Base-by-base conservation (phyloP, 116 monocot genomes). In the Papilionanthe hybrid region DNA sequence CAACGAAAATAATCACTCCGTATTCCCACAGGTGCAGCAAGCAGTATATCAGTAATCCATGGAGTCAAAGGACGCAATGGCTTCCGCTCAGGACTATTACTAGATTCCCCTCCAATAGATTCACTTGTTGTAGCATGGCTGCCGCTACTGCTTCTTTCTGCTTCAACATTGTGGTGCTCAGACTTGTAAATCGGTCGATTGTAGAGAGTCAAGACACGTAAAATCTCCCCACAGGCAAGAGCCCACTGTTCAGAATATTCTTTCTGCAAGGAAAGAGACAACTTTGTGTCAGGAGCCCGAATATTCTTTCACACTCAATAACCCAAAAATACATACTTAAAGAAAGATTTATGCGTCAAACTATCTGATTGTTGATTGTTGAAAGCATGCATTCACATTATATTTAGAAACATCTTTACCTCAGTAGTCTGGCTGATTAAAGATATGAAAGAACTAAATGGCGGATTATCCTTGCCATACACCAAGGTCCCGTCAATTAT, bases 241-340 rank as follows among this genome's bases (percentile, higher is more conserved):
- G 93, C 94, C 98, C 98, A 94, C 49, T 99, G 94, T 79, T 99
- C 98, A 79, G 93, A 91, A 73, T 93, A 99, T 49, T 93, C 98
- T 90, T 94, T 94, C 93, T 99, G 91, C 83, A 86, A 79, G 13
- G 44, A 71, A 73, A 20, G 44, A 44, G 30, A 45, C 30, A 7
- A 71, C 32, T 73, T 43, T 73, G 43, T 22, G n/a, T 44, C n/a
- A 43, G 44, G 22, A 73, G 18, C 19, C 15, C 3, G 29, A 32
- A 5, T 15, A 32, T 71, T 17, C 18, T 32, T 32, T 32, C 32
- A 32, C 32, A 32, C 32, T 27, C 25, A 27, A 9, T 65, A 65
- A 65, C 22, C 27, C 65, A 65, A n/a, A n/a, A n/a, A 11, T 15
- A 53, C 53, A 65, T 53, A 25, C 27, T 27, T 27, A 27, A 65